Percentiles rank a stretch among this genome's conserved stretches.
phyloP scores from a whole-genome alignment of 1,284 basidiomycete species.

The Rhodofomes roseus region DNA sequence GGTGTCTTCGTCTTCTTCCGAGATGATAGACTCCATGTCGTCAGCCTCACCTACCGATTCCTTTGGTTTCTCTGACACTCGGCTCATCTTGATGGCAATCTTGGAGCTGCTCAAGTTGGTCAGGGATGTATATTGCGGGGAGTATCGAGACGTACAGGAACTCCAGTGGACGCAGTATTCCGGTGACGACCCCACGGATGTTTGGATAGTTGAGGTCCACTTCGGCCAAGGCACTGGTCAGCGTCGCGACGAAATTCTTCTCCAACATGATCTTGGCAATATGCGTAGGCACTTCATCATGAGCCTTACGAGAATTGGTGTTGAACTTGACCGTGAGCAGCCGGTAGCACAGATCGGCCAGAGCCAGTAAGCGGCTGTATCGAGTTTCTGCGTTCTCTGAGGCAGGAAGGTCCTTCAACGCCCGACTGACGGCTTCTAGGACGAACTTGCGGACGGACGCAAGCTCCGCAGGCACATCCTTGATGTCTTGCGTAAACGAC shows the following conservation, averaged over 20 bases:
- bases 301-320: conserved; percentile 52
- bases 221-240: conserved; percentile 89
- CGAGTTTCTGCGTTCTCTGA: conserved; percentile 70
- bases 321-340: conserved; percentile 80
- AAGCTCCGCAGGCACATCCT: conserved; percentile 77
- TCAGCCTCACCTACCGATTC: conserved; percentile 48
- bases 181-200: conserved; percentile 80
- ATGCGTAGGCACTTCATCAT: conserved; percentile 84
- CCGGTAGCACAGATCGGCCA: conserved; percentile 87
- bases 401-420: conserved; percentile 78
- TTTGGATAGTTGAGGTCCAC: conserved; percentile 96
- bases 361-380: conserved; percentile 87
- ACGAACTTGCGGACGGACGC: conserved; percentile 87
- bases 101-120: conserved; percentile 63
- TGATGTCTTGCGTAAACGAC: conserved; percentile 59
- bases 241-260: conserved; percentile 90
- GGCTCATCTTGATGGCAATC: conserved; percentile 96
- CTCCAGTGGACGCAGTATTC: conserved; percentile 88
- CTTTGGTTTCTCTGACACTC: conserved; percentile 70
- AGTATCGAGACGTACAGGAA: conserved; percentile 60
- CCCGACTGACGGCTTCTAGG: conserved; percentile 83
- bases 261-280: conserved; percentile 98
- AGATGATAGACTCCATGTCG: conserved; percentile 54
- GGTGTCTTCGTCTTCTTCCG: conserved; percentile 57
- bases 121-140: not conserved